Evolutionary conservation across 768 basidiomycete species (phyloP).

Genomic region (Paxillus involutus): DNA sequence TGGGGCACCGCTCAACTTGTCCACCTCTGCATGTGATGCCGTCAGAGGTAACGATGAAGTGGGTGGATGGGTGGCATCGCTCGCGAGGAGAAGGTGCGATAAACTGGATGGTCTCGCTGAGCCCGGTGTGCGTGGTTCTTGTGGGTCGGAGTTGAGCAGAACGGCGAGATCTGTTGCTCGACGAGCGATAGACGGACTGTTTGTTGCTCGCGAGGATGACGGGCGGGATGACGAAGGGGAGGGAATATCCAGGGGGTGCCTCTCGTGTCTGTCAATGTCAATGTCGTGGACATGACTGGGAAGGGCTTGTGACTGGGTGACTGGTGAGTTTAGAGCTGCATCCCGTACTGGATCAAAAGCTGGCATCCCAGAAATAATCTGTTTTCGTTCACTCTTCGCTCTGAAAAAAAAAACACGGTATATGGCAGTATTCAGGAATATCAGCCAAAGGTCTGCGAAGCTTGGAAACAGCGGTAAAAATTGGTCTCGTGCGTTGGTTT

Average conservation of each 20-base stretch:
- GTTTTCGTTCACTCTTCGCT: not conserved
- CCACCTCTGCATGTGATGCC: slow-evolving; percentile 21
- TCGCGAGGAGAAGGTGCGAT: slow-evolving; percentile 37
- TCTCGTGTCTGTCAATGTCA: slow-evolving; percentile 28
- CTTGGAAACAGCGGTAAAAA: not conserved
- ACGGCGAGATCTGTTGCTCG: slow-evolving; percentile 78
- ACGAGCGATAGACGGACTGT: slow-evolving; percentile 51
- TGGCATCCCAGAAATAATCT: slow-evolving; percentile 20
- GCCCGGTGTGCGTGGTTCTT: slow-evolving; percentile 34
- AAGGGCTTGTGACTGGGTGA: slow-evolving; percentile 45
- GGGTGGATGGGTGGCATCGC: slow-evolving; percentile 23
- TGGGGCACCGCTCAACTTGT: slow-evolving; percentile 22
- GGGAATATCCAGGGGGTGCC: slow-evolving; percentile 31
- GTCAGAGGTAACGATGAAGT: slow-evolving; percentile 14
- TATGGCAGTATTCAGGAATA: slow-evolving; percentile 11
- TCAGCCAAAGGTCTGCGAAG: slow-evolving; percentile 6
- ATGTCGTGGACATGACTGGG: slow-evolving; percentile 21
- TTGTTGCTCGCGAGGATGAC: slow-evolving; percentile 31
- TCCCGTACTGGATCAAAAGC: slow-evolving; percentile 87
- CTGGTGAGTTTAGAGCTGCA: slow-evolving; percentile 79
- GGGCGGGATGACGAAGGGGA: slow-evolving; percentile 39
- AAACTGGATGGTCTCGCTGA: slow-evolving; percentile 44
- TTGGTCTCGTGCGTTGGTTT: not conserved
- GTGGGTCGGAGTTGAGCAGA: slow-evolving; percentile 66
- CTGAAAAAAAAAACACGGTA: not conserved